phyloP scores from a whole-genome alignment of 805 yeast genomes.

The Blastobotrys terrestris region DNA sequence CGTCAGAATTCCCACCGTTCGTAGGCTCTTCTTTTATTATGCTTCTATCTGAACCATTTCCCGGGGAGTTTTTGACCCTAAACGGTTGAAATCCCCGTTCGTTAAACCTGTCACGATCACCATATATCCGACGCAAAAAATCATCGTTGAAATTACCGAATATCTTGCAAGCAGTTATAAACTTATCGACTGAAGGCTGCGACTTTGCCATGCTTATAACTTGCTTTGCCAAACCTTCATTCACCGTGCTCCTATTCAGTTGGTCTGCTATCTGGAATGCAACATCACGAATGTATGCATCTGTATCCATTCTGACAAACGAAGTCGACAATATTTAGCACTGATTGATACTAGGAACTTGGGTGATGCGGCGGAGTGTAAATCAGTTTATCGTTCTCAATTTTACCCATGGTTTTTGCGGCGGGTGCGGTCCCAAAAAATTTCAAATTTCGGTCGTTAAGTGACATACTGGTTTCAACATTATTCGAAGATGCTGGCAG shows the following conservation, averaged over 20 bases:
- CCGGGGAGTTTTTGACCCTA: background rate
- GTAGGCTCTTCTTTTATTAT: background rate
- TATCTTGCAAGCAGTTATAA: constrained; percentile 19
- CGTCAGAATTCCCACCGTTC: background rate
- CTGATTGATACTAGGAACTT: background rate
- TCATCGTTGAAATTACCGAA: constrained; percentile 24
- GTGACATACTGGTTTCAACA: background rate
- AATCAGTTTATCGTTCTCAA: background rate
- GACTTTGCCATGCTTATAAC: constrained; percentile 17
- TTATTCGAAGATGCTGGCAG: background rate
- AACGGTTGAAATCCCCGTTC: background rate
- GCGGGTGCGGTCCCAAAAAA: background rate
- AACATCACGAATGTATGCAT: constrained; percentile 13
- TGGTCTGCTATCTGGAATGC: constrained; percentile 18
- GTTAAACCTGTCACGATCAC: background rate
- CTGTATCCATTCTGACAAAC: background rate
- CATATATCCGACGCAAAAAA: constrained; percentile 18
- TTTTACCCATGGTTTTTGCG: background rate
- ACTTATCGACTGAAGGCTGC: constrained; percentile 10
- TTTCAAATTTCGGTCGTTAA: background rate
- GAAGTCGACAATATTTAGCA: background rate
- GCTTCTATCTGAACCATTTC: constrained; percentile 1
- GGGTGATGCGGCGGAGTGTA: background rate
- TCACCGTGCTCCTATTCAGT: constrained; percentile 17
- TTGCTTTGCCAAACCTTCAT: constrained; percentile 17